These are phyloP conservation scores for Neocucurbitaria cava DNA, from an alignment of 2,329 filamentous ascomycete genomes.

Conservation along the genomic window DNA sequence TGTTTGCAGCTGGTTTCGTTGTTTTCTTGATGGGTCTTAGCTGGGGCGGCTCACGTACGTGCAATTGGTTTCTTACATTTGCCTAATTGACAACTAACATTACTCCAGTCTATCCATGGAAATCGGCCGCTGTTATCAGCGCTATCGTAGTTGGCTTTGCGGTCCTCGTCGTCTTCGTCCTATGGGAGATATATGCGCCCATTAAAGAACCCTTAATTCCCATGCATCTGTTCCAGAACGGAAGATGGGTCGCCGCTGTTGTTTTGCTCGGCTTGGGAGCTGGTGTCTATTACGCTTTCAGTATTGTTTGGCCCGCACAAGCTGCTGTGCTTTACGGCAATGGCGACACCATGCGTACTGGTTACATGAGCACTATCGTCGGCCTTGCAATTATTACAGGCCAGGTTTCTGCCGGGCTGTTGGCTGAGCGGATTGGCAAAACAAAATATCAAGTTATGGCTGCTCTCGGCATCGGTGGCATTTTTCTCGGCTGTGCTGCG, in stretches of 20 bases:
- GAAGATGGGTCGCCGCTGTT: slow-evolving; percentile 33
- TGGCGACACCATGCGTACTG: slow-evolving; percentile 14
- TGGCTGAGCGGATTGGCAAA: slow-evolving; percentile 17
- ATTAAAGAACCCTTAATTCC: slow-evolving; percentile 43
- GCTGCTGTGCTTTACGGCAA: slow-evolving; percentile 28
- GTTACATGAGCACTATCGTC: slow-evolving; percentile 20
- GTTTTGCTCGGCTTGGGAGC: slow-evolving; percentile 42
- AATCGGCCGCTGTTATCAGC: slow-evolving; percentile 50
- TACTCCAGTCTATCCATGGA: slow-evolving; percentile 51
- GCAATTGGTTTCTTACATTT: not conserved
- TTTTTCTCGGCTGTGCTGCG: slow-evolving; percentile 25
- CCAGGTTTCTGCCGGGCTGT: slow-evolving; percentile 33
- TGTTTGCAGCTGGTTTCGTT: slow-evolving; percentile 24
- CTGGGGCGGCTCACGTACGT: slow-evolving; percentile 16
- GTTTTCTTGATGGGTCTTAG: slow-evolving; percentile 27
- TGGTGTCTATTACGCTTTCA: slow-evolving; percentile 45
- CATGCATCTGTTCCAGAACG: slow-evolving; percentile 43
- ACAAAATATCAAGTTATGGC: slow-evolving; percentile 35
- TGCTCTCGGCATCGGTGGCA: slow-evolving; percentile 28
- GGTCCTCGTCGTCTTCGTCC: slow-evolving; percentile 46
- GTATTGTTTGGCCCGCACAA: slow-evolving; percentile 43
- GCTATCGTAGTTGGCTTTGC: slow-evolving; percentile 47
- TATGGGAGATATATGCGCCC: slow-evolving; percentile 38
- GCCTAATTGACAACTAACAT: not conserved
- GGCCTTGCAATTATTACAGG: slow-evolving; percentile 33